Evolutionary conservation across 2,329 filamentous ascomycete genomes (phyloP).

Genomic region (Penicillium sp.): DNA sequence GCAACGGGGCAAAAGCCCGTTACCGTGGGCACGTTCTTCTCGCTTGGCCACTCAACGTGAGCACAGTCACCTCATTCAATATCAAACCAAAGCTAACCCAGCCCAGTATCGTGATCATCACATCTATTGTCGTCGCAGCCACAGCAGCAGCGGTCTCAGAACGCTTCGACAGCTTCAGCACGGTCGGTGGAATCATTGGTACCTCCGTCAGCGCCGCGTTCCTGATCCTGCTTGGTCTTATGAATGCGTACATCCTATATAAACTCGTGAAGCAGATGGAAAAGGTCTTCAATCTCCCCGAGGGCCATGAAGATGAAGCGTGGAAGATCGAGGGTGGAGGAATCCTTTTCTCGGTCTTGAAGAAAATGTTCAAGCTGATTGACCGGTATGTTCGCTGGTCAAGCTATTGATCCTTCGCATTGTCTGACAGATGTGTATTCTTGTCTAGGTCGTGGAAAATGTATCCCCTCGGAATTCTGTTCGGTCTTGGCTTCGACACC

Average conservation of each 20-base stretch:
- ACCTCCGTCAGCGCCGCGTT: slow-evolving; percentile 78
- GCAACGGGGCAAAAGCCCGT: slow-evolving; percentile 77
- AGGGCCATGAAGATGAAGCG: slow-evolving; percentile 42
- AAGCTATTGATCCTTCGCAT: background rate
- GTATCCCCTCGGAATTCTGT: slow-evolving; percentile 81
- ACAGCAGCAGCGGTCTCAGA: slow-evolving; percentile 74
- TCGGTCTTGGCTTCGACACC: slow-evolving; percentile 89
- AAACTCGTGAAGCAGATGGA: slow-evolving; percentile 63
- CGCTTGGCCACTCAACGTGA: slow-evolving; percentile 76
- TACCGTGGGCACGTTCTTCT: slow-evolving; percentile 90
- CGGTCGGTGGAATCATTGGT: slow-evolving; percentile 78
- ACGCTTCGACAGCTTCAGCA: slow-evolving; percentile 69
- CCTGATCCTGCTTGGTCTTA: slow-evolving; percentile 68
- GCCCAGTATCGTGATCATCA: slow-evolving; percentile 68
- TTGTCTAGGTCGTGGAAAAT: slow-evolving; percentile 66
- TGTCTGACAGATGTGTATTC: background rate
- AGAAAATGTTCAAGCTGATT: slow-evolving; percentile 65
- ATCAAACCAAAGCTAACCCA: slow-evolving; percentile 1
- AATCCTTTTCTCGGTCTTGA: slow-evolving; percentile 62
- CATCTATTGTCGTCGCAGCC: slow-evolving; percentile 82
- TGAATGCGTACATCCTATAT: slow-evolving; percentile 78
- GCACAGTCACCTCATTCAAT: slow-evolving; percentile 1
- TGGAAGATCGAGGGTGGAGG: slow-evolving; percentile 70
- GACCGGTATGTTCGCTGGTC: slow-evolving; percentile 37
- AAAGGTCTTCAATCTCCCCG: slow-evolving; percentile 47